Percentiles rank a stretch among this genome's conserved stretches.
Evolutionary conservation across 164 flowering plant genomes (phyloP).

Genomic region (Stephania yunnanensis): DNA sequence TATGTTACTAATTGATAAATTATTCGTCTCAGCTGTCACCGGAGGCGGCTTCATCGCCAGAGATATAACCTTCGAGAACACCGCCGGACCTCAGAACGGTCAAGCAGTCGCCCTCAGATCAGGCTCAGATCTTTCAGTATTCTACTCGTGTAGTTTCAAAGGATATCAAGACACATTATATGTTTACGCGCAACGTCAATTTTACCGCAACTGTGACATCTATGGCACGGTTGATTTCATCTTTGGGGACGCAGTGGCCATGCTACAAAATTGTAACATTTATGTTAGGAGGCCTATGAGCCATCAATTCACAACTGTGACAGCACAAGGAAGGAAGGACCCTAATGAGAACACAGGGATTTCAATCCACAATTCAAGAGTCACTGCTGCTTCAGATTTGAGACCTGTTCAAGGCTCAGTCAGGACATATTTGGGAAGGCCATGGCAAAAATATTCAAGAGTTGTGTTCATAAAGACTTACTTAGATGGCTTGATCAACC

Average conservation of each 20-base stretch:
- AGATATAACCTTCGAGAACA: constrained; percentile 48
- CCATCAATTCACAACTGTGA: constrained; percentile 21
- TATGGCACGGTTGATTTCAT: constrained; percentile 54
- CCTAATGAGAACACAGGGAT: constrained; percentile 48
- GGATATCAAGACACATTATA: constrained; percentile 60
- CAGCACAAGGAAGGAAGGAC: constrained; percentile 46
- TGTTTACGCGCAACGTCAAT: constrained; percentile 42
- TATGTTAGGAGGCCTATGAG: constrained; percentile 36
- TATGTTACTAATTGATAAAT: not conserved
- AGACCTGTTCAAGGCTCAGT: constrained; percentile 11
- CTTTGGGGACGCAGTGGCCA: constrained; percentile 48
- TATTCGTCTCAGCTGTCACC: constrained; percentile 32
- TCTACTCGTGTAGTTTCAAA: constrained; percentile 45
- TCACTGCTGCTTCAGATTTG: constrained; percentile 21
- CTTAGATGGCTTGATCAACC: constrained; percentile 32
- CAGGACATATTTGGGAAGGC: constrained; percentile 46
- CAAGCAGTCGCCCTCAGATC: constrained; percentile 62
- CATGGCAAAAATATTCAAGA: constrained; percentile 54
- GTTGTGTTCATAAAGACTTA: constrained; percentile 43
- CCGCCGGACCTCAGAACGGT: constrained; percentile 43
- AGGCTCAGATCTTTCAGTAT: constrained; percentile 48
- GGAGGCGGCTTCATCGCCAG: constrained; percentile 50
- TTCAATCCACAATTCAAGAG: constrained; percentile 32
- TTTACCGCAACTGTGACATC: constrained; percentile 42
- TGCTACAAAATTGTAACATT: constrained; percentile 44